Percentiles rank a stretch among this genome's conserved stretches.
phyloP scores from a whole-genome alignment of 192 early-diverging fungal species.

The Paraglomus brasilianum region DNA sequence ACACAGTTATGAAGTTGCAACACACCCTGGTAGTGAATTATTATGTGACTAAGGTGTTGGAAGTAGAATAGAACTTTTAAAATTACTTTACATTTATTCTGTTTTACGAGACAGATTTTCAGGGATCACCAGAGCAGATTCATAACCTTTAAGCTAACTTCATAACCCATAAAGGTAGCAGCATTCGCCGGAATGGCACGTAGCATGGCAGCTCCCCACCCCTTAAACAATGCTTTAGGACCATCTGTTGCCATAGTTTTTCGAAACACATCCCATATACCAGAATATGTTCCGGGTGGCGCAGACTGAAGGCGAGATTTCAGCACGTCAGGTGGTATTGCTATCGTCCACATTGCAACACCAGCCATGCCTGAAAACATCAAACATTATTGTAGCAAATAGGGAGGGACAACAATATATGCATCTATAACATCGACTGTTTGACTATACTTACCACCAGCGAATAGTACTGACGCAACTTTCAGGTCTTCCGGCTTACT shows the following conservation, averaged over 20 bases:
- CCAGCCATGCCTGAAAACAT: slow-evolving; percentile 75
- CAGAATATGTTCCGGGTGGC: slow-evolving; percentile 85
- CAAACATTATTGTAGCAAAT: neutral
- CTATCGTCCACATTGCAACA: slow-evolving; percentile 97
- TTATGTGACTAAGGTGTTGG: too few relatives aligned
- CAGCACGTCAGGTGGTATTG: slow-evolving; percentile 88
- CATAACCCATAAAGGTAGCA: slow-evolving; percentile 70
- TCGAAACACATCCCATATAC: slow-evolving; percentile 57
- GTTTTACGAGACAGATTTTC: too few relatives aligned
- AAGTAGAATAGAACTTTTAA: too few relatives aligned
- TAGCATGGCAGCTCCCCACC: slow-evolving; percentile 83
- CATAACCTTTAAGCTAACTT: slow-evolving; percentile 54
- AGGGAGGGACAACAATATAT: neutral
- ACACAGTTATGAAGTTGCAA: too few relatives aligned
- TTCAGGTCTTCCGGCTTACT: slow-evolving; percentile 74
- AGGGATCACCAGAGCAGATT: slow-evolving; percentile 48
- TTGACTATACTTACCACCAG: slow-evolving; percentile 94
- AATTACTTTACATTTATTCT: too few relatives aligned
- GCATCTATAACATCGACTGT: neutral
- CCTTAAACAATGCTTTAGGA: slow-evolving; percentile 79
- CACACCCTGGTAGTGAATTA: too few relatives aligned
- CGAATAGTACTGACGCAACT: slow-evolving; percentile 80
- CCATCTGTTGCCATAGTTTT: slow-evolving; percentile 72
- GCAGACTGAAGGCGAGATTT: slow-evolving; percentile 87
- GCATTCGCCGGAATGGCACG: slow-evolving; percentile 86